Evolutionary conservation across 2,329 filamentous ascomycete species (phyloP).

Genomic region (Aureobasidium namibiae): DNA sequence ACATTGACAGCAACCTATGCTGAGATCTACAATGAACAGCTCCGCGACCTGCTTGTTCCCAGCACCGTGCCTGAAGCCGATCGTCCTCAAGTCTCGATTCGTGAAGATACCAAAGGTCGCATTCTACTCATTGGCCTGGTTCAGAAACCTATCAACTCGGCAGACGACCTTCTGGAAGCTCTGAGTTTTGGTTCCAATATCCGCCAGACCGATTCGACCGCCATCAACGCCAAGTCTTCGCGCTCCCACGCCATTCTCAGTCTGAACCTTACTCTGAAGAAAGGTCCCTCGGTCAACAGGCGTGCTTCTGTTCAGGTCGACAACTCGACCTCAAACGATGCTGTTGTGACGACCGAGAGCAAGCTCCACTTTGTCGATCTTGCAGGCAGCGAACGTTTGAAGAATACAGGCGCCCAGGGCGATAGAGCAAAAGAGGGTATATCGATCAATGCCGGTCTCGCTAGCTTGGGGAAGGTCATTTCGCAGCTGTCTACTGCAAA

Average conservation of each 20-base stretch:
- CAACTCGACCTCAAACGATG: constrained; percentile 58
- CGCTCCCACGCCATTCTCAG: constrained; percentile 97
- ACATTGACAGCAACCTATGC: constrained; percentile 70
- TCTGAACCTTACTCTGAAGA: constrained; percentile 83
- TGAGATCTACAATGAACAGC: constrained; percentile 93
- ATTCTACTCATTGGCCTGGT: constrained; percentile 87
- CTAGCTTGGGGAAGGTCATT: constrained; percentile 94
- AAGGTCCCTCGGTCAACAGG: constrained; percentile 53
- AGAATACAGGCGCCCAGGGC: constrained; percentile 93
- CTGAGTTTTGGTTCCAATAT: constrained; percentile 90
- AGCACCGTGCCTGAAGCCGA: constrained; percentile 63
- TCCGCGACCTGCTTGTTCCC: constrained; percentile 79
- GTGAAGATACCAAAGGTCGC: constrained; percentile 88
- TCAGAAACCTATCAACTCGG: constrained; percentile 80
- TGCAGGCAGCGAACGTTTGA: constrained; percentile 90
- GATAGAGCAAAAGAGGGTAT: constrained; percentile 94
- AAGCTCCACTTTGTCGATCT: constrained; percentile 98
- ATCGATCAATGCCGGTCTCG: constrained; percentile 93
- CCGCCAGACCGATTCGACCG: constrained; percentile 92
- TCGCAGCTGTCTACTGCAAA: constrained; percentile 91
- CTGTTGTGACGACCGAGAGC: constrained; percentile 81
- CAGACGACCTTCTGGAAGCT: constrained; percentile 81
- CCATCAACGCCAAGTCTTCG: constrained; percentile 95
- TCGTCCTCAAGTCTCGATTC: constrained; percentile 74
- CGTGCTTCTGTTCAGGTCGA: constrained; percentile 81